Evolutionary conservation across 2,329 filamentous ascomycete genomes (phyloP).

Genomic region (Colletotrichum viniferum): DNA sequence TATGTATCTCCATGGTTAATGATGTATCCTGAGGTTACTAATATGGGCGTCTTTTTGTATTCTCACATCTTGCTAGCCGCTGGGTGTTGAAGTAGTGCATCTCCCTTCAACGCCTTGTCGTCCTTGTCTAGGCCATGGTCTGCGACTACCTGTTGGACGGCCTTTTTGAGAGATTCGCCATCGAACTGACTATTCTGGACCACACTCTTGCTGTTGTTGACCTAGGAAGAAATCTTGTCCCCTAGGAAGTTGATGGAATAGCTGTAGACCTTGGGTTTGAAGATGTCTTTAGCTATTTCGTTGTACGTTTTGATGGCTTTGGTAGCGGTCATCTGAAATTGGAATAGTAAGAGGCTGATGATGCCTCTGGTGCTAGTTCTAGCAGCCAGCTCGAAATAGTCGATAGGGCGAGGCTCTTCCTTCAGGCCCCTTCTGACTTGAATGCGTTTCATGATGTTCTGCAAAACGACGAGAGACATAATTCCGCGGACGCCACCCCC

Average conservation of each 20-base stretch:
- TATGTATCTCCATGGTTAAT: neutral
- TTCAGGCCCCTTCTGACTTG: neutral
- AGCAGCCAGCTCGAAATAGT: neutral
- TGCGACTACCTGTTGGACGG: neutral
- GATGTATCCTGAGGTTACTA: neutral
- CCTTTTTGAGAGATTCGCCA: neutral
- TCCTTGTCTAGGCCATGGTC: neutral
- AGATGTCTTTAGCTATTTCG: neutral
- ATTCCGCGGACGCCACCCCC: neutral
- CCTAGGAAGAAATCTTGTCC: neutral
- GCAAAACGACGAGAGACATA: neutral
- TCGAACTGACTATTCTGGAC: neutral
- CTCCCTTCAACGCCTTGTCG: neutral
- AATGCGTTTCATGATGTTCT: neutral
- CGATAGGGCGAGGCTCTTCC: neutral
- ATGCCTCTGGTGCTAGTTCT: neutral
- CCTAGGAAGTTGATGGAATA: neutral
- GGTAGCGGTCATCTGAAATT: neutral
- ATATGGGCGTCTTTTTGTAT: neutral
- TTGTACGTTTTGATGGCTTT: neutral
- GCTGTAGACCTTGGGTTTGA: neutral
- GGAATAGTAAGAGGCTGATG: neutral
- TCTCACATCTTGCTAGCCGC: neutral
- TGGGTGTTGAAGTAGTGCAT: neutral
- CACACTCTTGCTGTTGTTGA: neutral